Evolutionary conservation across 2,329 filamentous ascomycete genomes (phyloP).

Genomic region (Talaromyces funiculosus): DNA sequence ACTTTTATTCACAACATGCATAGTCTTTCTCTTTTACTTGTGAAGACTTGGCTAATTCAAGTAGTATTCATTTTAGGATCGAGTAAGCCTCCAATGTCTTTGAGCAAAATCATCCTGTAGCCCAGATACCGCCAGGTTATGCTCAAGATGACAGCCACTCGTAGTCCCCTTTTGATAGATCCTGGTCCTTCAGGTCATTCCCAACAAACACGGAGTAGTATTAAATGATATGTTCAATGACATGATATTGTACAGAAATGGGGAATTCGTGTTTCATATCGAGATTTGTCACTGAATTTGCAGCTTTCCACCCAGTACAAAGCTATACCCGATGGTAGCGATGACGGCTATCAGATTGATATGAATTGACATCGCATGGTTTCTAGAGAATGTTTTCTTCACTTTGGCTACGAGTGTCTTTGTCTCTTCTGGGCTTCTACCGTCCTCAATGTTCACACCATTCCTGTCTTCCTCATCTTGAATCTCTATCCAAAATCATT

Average conservation of each 20-base stretch:
- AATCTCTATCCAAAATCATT: neutral
- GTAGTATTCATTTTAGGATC: neutral
- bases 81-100: neutral
- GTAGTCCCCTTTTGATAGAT: neutral
- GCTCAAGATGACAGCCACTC: neutral
- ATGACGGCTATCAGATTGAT: slow-evolving; percentile 36
- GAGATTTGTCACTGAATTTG: neutral
- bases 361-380: slow-evolving; percentile 42
- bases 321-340: slow-evolving; percentile 26
- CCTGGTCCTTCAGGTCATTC: neutral
- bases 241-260: neutral
- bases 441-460: neutral
- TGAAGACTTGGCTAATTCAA: slow-evolving; percentile 5
- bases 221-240: neutral
- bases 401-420: slow-evolving; percentile 10
- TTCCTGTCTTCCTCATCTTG: neutral
- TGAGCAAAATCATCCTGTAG: neutral
- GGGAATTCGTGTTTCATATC: neutral
- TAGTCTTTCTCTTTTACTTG: neutral
- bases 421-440: neutral
- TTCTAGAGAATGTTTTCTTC: slow-evolving; percentile 31
- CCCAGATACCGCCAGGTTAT: no score
- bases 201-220: neutral
- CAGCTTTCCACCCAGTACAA: slow-evolving; percentile 21
- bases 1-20: neutral